Evolutionary conservation across 2,329 filamentous ascomycete genomes (phyloP).

Genomic region (Sordariomycetes sp.): DNA sequence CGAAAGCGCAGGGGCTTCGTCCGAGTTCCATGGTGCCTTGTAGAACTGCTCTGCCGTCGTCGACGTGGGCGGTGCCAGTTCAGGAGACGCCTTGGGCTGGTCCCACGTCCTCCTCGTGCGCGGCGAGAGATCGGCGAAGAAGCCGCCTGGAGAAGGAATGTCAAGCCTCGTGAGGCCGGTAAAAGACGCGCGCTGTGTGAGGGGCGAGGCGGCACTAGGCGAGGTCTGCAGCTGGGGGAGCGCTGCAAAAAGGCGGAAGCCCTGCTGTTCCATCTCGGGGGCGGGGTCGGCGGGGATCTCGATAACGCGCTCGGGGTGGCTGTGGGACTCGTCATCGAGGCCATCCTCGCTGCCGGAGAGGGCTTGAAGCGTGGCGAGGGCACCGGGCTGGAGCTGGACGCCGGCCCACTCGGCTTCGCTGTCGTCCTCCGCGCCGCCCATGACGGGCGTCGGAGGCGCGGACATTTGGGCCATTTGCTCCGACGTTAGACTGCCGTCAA

Average conservation of each 20-base stretch:
- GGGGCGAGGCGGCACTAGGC: constrained; percentile 15
- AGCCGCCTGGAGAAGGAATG: constrained; percentile 82
- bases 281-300: constrained; percentile 31
- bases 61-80: constrained; percentile 57
- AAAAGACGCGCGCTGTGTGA: constrained; percentile 35
- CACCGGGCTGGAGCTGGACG: constrained; percentile 64
- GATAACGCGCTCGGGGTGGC: constrained; percentile 32
- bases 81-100: constrained; percentile 38
- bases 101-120: constrained; percentile 75
- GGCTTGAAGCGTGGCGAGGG: constrained; percentile 67
- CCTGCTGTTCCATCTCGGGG: constrained; percentile 32
- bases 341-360: constrained; percentile 43
- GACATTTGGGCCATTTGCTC: constrained; percentile 77
- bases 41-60: constrained; percentile 91
- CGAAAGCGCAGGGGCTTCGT: constrained; percentile 17
- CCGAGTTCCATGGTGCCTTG: constrained; percentile 59
- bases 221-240: constrained; percentile 12
- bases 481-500: constrained; percentile 79
- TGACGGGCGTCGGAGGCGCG: constrained; percentile 71
- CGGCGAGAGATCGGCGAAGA: constrained; percentile 75
- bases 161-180: constrained; percentile 70
- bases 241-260: constrained; percentile 33
- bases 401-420: constrained; percentile 56
- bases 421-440: constrained; percentile 40
- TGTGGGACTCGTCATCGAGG: constrained; percentile 41